Percentiles rank a stretch among this genome's conserved stretches.
Conservation (phyloP, 2,329 filamentous ascomycete genomes). For the Neonectria faginata region DNA sequence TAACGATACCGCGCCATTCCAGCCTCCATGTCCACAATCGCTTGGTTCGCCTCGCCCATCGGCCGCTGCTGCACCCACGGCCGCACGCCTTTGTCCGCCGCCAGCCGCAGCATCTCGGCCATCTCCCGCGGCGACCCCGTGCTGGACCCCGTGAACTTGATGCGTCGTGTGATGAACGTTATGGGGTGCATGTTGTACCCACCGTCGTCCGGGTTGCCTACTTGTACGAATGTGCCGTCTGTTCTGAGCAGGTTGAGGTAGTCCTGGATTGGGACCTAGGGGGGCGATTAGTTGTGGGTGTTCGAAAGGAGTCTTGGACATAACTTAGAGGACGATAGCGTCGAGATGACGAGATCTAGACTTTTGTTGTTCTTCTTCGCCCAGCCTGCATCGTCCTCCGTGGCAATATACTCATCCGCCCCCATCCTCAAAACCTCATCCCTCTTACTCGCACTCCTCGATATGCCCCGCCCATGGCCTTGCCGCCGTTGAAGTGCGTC, state of each 20-base stretch:
- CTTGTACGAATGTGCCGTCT: constrained; percentile 72
- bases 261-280: constrained; percentile 67
- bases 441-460: constrained; percentile 63
- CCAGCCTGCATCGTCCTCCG: constrained; percentile 66
- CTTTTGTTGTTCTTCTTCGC: constrained; percentile 60
- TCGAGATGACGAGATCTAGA: constrained; percentile 70
- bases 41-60: constrained; percentile 67
- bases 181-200: constrained; percentile 56
- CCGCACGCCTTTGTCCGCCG: constrained; percentile 65
- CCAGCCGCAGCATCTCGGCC: constrained; percentile 68
- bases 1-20: constrained; percentile 63
- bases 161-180: constrained; percentile 65
- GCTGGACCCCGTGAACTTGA: constrained; percentile 58
- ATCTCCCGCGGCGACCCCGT: constrained; percentile 68
- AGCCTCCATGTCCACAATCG: constrained; percentile 64
- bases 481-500: constrained; percentile 45
- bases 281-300: too few relatives aligned
- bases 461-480: constrained; percentile 68
- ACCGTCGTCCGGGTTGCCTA: constrained; percentile 58
- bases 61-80: constrained; percentile 67
- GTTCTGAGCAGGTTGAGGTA: constrained; percentile 71
- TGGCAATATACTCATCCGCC: constrained; percentile 62
- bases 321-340: constrained; percentile 56
- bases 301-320: too few relatives aligned
- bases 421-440: constrained; percentile 68